Conservation (phyloP, 2,329 filamentous ascomycete genomes). For the Lasiodiplodia sp. region DNA sequence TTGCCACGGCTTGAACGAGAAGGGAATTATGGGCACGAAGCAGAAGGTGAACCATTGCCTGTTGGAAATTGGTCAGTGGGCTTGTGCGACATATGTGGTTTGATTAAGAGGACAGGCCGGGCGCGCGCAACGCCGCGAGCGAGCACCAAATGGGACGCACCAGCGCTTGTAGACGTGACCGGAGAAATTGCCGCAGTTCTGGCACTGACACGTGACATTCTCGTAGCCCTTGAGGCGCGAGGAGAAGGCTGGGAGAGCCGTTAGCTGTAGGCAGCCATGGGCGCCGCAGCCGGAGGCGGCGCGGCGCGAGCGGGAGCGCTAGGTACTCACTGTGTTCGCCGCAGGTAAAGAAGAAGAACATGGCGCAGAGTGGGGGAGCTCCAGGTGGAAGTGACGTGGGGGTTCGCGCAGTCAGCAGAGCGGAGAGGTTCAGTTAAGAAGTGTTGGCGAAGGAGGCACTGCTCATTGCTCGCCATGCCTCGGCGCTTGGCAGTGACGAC, state of each 20-base stretch:
- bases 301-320: constrained; percentile 1
- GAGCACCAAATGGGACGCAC: constrained; percentile 36
- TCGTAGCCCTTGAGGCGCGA: constrained; percentile 56
- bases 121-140: background rate
- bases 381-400: background rate
- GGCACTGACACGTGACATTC: constrained; percentile 59
- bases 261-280: constrained; percentile 6
- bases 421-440: constrained; percentile 1
- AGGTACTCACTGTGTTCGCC: constrained; percentile 54
- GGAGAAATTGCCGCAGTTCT: constrained; percentile 60
- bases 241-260: constrained; percentile 52
- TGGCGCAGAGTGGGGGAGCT: constrained; percentile 31
- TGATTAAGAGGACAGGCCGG: background rate
- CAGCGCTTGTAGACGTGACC: constrained; percentile 56
- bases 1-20: constrained; percentile 63
- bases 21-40: constrained; percentile 77
- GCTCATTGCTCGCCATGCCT: constrained; percentile 11
- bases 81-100: constrained; percentile 2
- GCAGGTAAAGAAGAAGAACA: constrained; percentile 61
- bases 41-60: constrained; percentile 79
- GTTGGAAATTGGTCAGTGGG: constrained; percentile 12
- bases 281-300: constrained; percentile 1
- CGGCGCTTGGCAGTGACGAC: constrained; percentile 29
- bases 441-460: constrained; percentile 1
- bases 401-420: background rate